These are phyloP conservation scores for Cladochytrium replicatum DNA, from an alignment of 192 early-diverging fungal genomes.

Conservation along the genomic window DNA sequence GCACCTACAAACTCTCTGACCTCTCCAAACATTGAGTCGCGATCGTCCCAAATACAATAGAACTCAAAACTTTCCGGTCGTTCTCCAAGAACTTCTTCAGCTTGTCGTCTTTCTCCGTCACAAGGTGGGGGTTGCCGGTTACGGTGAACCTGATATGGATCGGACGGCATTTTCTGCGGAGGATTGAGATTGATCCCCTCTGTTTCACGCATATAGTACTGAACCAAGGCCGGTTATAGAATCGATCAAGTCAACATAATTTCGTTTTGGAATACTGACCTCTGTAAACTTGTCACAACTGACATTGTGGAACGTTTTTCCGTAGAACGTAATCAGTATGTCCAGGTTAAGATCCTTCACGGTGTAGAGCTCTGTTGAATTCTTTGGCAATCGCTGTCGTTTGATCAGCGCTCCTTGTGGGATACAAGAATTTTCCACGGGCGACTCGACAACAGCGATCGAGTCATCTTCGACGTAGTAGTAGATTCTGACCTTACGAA, in stretches of 20 bases:
- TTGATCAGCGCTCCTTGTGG: conserved; percentile 55
- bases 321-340: conserved; percentile 48
- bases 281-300: conserved; percentile 51
- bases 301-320: conserved; percentile 48
- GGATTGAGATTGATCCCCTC: conserved; percentile 41
- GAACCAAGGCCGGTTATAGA: too few species aligned
- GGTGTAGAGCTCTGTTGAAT: conserved; percentile 36
- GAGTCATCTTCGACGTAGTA: conserved; percentile 58
- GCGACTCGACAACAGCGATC: conserved; percentile 54
- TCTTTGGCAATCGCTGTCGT: conserved; percentile 48
- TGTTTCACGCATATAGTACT: conserved; percentile 44
- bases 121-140: conserved; percentile 16
- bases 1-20: conserved; percentile 50
- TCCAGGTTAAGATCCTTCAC: conserved; percentile 46
- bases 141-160: conserved; percentile 37
- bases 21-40: conserved; percentile 51
- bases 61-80: conserved; percentile 51
- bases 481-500: conserved; percentile 44
- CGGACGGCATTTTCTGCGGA: conserved; percentile 40
- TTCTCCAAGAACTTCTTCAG: conserved; percentile 49
- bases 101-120: conserved; percentile 33
- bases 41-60: conserved; percentile 57
- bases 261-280: conserved; percentile 29
- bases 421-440: conserved; percentile 51
- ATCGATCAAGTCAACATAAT: too few species aligned